Evolutionary conservation across 2,329 filamentous ascomycete species (phyloP).

Genomic region (Diaporthe destruens): DNA sequence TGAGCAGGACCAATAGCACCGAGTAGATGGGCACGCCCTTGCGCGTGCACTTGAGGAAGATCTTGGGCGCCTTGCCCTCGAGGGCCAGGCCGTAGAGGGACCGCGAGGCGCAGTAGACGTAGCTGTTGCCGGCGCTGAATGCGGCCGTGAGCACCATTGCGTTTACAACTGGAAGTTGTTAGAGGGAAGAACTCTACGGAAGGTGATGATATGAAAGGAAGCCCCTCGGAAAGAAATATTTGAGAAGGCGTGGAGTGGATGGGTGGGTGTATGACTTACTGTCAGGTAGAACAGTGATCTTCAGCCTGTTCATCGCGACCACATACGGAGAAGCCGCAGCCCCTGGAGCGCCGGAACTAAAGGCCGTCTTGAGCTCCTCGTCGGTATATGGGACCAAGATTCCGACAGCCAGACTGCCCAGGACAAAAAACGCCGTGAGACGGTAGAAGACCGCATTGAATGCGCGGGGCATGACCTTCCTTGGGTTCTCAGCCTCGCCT

Average conservation of each 20-base stretch:
- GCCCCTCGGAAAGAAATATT: neutral
- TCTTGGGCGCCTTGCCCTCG: constrained; percentile 60
- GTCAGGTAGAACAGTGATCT: constrained; percentile 66
- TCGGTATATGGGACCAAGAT: constrained; percentile 72
- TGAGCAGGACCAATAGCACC: constrained; percentile 50
- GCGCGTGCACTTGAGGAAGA: constrained; percentile 56
- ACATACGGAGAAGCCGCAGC: constrained; percentile 65
- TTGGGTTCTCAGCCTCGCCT: constrained; percentile 74
- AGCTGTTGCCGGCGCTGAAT: constrained; percentile 60
- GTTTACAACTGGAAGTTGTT: constrained; percentile 63
- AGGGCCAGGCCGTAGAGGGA: constrained; percentile 64
- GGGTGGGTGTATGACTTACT: constrained; percentile 44
- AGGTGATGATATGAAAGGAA: neutral
- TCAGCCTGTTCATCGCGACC: constrained; percentile 51
- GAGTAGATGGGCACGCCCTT: constrained; percentile 59
- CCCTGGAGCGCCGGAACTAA: constrained; percentile 60
- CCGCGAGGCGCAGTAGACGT: constrained; percentile 64
- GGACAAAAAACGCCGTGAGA: constrained; percentile 78
- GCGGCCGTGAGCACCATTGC: constrained; percentile 54
- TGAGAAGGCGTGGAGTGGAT: neutral
- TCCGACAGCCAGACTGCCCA: constrained; percentile 72
- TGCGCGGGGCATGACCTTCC: constrained; percentile 74
- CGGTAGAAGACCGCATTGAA: constrained; percentile 82
- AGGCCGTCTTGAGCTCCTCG: constrained; percentile 64
- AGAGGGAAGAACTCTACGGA: neutral